A percentile compares a stretch with the other conserved stretches of the same genome.
Conservation (phyloP, 2,329 filamentous ascomycete species). For the Incumbomyces delicatus region DNA sequence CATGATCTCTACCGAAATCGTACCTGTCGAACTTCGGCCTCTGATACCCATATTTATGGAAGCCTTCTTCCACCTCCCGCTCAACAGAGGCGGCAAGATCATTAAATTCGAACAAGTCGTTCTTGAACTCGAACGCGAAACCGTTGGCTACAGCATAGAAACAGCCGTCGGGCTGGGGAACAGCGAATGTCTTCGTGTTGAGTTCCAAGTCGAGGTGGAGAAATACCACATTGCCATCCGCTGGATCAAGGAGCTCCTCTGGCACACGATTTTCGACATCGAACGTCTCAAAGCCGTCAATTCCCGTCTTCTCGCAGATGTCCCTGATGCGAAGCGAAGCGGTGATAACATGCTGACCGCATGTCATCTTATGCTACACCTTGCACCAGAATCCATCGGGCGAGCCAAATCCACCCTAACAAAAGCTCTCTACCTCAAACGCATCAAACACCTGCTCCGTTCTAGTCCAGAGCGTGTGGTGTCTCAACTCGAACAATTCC, state of each 20-base stretch:
- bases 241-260: slow-evolving; percentile 80
- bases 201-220: slow-evolving; percentile 76
- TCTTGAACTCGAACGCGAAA: slow-evolving; percentile 81
- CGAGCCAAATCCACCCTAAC: slow-evolving; percentile 75
- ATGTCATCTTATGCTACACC: slow-evolving; percentile 67
- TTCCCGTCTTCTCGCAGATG: slow-evolving; percentile 77
- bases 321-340: slow-evolving; percentile 83
- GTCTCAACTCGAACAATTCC: slow-evolving; percentile 65
- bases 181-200: slow-evolving; percentile 68
- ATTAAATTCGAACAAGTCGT: slow-evolving; percentile 89
- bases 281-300: slow-evolving; percentile 54
- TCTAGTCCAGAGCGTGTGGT: slow-evolving; percentile 68
- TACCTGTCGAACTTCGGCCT: slow-evolving; percentile 76
- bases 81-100: slow-evolving; percentile 63
- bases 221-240: slow-evolving; percentile 75
- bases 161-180: slow-evolving; percentile 62
- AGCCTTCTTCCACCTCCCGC: slow-evolving; percentile 90
- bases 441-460: slow-evolving; percentile 69
- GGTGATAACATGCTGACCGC: slow-evolving; percentile 54
- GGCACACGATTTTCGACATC: slow-evolving; percentile 78
- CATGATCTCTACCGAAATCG: slow-evolving; percentile 64
- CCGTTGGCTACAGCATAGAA: slow-evolving; percentile 69
- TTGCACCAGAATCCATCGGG: slow-evolving; percentile 63
- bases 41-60: slow-evolving; percentile 75
- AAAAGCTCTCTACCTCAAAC: slow-evolving; percentile 76